A percentile compares a stretch with the other conserved stretches of the same genome.
phyloP scores from a whole-genome alignment of 2,329 filamentous ascomycete genomes.

The Pyrenophora seminiperda region DNA sequence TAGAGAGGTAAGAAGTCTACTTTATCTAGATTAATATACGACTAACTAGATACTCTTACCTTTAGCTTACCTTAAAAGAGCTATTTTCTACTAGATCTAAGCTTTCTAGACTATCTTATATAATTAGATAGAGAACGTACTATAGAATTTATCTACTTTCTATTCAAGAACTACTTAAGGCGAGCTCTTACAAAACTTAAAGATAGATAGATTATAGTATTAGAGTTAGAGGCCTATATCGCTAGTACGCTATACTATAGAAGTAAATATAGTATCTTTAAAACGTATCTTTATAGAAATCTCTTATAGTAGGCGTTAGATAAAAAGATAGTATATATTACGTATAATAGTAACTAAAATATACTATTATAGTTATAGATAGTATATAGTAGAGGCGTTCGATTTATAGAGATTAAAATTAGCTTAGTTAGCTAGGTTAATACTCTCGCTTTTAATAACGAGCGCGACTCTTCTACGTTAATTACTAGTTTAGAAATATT shows the following conservation, averaged over 20 bases:
- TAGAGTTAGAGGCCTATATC: conserved; percentile 21
- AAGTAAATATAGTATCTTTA: conserved; percentile 22
- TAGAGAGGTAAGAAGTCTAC: conserved; percentile 19
- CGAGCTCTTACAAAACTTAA: conserved; percentile 12
- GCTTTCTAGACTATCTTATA: background rate
- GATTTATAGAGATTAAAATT: background rate
- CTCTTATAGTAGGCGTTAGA: conserved; percentile 23
- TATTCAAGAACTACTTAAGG: conserved; percentile 18
- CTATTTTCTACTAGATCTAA: background rate
- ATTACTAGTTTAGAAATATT: background rate
- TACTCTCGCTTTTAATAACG: background rate
- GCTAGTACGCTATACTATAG: conserved; percentile 3
- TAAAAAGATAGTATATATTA: conserved; percentile 10
- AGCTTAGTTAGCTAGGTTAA: background rate
- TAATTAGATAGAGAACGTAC: background rate
- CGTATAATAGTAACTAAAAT: background rate
- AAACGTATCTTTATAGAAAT: conserved; percentile 19
- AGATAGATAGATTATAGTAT: conserved; percentile 23
- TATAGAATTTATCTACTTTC: background rate
- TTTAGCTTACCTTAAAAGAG: background rate
- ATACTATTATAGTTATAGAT: conserved; percentile 23
- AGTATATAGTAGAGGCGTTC: background rate
- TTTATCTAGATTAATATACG: conserved; percentile 4
- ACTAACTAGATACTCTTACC: background rate
- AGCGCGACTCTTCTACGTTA: background rate